Conservation (phyloP, 208 protist species). For the Leishmania arabica region DNA sequence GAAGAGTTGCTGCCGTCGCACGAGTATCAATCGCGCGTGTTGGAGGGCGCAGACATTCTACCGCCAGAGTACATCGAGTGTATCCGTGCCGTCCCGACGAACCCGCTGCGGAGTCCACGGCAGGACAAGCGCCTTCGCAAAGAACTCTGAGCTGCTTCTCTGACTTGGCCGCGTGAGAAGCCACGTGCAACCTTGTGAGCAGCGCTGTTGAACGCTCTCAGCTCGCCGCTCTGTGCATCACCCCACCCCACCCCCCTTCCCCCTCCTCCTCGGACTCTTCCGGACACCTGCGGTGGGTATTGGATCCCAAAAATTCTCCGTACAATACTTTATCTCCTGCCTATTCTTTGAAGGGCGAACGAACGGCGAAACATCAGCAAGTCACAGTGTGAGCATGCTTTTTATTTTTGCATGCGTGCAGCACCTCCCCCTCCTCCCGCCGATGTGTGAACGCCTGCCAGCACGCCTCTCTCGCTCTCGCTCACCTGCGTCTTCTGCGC, state of each 20-base stretch:
- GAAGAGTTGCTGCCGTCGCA: slow-evolving; percentile 44
- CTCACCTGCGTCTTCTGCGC: neutral
- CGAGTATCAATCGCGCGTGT: slow-evolving; percentile 50
- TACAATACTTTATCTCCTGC: neutral
- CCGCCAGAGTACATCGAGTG: slow-evolving; percentile 44
- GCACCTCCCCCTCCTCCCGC: neutral
- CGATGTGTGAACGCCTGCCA: neutral
- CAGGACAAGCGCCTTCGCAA: slow-evolving; percentile 45
- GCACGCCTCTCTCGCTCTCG: no score
- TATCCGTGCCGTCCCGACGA: slow-evolving; percentile 34
- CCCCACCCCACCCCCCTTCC: no score
- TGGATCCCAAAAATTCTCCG: no score
- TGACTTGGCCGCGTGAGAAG: neutral
- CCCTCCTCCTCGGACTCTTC: no score
- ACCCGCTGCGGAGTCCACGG: slow-evolving; percentile 48
- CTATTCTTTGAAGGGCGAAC: neutral
- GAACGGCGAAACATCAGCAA: neutral
- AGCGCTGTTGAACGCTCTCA: neutral
- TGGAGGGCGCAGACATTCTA: slow-evolving; percentile 49
- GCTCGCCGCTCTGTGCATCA: neutral
- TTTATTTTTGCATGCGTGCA: neutral
- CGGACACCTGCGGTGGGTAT: no score
- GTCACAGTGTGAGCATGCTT: neutral
- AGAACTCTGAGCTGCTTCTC: slow-evolving; percentile 25
- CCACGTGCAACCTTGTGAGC: neutral